Evolutionary conservation across 164 flowering plant species (phyloP).

Genomic region (Santalum album): DNA sequence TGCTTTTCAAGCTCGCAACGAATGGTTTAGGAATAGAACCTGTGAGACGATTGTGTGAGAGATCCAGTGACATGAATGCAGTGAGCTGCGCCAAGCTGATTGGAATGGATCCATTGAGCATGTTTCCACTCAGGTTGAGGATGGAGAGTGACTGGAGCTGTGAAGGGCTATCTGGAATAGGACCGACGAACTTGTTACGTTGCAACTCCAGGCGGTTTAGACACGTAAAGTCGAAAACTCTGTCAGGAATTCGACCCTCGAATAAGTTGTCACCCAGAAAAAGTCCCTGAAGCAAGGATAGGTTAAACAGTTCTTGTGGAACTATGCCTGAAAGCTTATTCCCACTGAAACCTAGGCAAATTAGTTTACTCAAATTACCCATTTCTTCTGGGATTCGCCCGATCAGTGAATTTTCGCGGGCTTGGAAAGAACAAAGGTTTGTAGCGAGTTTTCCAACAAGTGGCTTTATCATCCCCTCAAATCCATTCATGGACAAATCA

Average conservation of each 20-base stretch:
- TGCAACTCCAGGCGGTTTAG: conserved; percentile 37
- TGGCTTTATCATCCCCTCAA: conserved; percentile 34
- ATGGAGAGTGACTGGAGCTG: conserved; percentile 43
- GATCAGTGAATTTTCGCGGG: conserved; percentile 26
- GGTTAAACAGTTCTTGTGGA: conserved; percentile 42
- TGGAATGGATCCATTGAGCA: conserved; percentile 60
- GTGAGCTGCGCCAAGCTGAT: conserved; percentile 29
- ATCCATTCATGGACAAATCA: conserved; percentile 28
- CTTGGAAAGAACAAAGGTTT: conserved; percentile 18
- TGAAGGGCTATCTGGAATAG: conserved; percentile 44
- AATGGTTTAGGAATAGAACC: conserved; percentile 49
- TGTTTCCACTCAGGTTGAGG: conserved; percentile 55
- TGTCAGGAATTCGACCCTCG: conserved; percentile 51
- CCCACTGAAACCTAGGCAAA: conserved; percentile 18
- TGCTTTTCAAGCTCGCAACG: conserved; percentile 30
- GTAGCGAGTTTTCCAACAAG: conserved; percentile 32
- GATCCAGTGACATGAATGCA: conserved; percentile 41
- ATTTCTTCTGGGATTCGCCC: conserved; percentile 45
- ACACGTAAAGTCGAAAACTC: conserved; percentile 34
- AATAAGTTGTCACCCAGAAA: conserved; percentile 33
- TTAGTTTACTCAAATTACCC: conserved; percentile 38
- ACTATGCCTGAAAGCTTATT: conserved; percentile 41
- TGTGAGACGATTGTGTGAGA: conserved; percentile 55
- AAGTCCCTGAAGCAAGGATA: conserved; percentile 58
- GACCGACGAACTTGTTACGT: conserved; percentile 47